Conservation (phyloP, 2,329 filamentous ascomycete genomes). For the Paecilomyces dactylethromorphus region DNA sequence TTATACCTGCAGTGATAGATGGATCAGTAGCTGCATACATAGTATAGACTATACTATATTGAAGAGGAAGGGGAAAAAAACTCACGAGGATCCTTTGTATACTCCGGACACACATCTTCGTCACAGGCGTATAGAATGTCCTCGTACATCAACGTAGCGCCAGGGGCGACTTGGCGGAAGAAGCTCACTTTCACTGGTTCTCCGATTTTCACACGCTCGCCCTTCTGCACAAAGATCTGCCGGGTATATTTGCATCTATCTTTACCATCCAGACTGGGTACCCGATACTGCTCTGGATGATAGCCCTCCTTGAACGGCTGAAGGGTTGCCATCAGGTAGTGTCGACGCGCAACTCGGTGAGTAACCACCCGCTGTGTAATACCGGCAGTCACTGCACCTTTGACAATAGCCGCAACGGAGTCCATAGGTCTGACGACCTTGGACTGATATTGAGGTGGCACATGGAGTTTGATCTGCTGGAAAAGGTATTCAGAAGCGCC, state of each 20-base stretch:
- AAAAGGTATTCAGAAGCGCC: constrained; percentile 98
- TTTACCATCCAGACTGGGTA: constrained; percentile 92
- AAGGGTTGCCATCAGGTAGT: constrained; percentile 98
- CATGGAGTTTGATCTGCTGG: constrained; percentile 98
- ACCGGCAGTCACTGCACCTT: constrained; percentile 93
- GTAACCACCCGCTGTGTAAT: constrained; percentile 97
- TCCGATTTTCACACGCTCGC: constrained; percentile 97
- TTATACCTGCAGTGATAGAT: constrained; percentile 65
- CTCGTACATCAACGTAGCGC: constrained; percentile 98
- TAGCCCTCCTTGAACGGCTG: constrained; percentile 99
- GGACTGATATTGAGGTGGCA: constrained; percentile 94
- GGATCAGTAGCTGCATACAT: constrained; percentile 2
- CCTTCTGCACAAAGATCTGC: constrained; percentile 98
- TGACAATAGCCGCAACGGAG: constrained; percentile 96
- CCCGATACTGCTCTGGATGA: constrained; percentile 95
- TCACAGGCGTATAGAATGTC: constrained; percentile 97
- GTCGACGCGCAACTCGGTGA: constrained; percentile 89
- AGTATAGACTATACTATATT: not conserved
- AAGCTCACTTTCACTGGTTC: constrained; percentile 98
- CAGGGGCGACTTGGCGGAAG: constrained; percentile 94
- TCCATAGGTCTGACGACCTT: constrained; percentile 99
- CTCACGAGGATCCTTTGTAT: constrained; percentile 98
- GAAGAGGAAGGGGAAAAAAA: constrained; percentile 24
- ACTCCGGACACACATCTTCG: constrained; percentile 95
- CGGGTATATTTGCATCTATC: constrained; percentile 98